These are phyloP conservation scores for Globisporangium rhizosaccharum DNA, from an alignment of 352 stramenopile genomes.

Conservation along the genomic window DNA sequence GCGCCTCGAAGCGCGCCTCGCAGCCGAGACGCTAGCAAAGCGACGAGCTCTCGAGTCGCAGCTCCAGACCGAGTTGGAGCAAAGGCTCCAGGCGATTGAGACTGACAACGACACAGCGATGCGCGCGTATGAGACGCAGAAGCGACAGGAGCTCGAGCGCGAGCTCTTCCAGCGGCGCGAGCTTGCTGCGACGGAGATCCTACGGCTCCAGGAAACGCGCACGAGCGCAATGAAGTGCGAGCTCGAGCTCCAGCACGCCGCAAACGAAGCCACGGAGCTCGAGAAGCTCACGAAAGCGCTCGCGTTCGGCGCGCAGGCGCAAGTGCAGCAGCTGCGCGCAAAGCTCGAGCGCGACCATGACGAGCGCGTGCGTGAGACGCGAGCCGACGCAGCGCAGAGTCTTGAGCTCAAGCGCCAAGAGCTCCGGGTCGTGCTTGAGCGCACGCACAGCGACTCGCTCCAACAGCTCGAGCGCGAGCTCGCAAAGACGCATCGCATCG, in stretches of 20 bases:
- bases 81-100: slow-evolving; percentile 26
- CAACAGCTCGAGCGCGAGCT: slow-evolving; percentile 33
- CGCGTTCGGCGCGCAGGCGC: slow-evolving; percentile 50
- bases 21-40: slow-evolving; percentile 28
- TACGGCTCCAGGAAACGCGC: slow-evolving; percentile 41
- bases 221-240: slow-evolving; percentile 37
- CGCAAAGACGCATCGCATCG: slow-evolving; percentile 40
- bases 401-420: slow-evolving; percentile 36
- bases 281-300: slow-evolving; percentile 57
- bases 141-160: slow-evolving; percentile 38
- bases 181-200: slow-evolving; percentile 20
- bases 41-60: slow-evolving; percentile 27
- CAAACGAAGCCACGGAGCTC: slow-evolving; percentile 41
- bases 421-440: slow-evolving; percentile 32
- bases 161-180: slow-evolving; percentile 39
- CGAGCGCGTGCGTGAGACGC: slow-evolving; percentile 22
- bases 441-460: slow-evolving; percentile 30
- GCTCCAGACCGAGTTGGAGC: slow-evolving; percentile 28
- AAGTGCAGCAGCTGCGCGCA: slow-evolving; percentile 50
- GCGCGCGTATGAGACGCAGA: slow-evolving; percentile 36
- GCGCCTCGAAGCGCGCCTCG: slow-evolving; percentile 31
- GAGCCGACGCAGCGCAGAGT: slow-evolving; percentile 17
- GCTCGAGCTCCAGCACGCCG: slow-evolving; percentile 26
- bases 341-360: slow-evolving; percentile 37
- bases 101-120: slow-evolving; percentile 21